phyloP scores from a whole-genome alignment of 768 basidiomycete genomes.

The Xanthoconium purpureum region DNA sequence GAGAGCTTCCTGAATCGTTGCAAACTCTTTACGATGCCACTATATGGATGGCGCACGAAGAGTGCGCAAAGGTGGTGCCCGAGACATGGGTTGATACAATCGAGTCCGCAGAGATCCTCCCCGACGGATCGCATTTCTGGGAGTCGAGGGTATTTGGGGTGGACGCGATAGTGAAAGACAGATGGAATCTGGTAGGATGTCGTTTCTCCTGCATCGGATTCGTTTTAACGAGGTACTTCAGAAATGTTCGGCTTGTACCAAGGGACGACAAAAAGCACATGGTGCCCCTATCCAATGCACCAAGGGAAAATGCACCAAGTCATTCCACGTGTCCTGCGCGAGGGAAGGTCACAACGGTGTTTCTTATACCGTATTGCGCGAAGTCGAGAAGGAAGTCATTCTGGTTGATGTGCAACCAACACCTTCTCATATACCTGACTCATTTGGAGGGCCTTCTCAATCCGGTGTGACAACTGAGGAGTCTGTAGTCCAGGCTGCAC shows the following conservation, averaged over 20 bases:
- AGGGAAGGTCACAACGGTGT: slow-evolving; percentile 50
- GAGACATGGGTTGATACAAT: slow-evolving; percentile 89
- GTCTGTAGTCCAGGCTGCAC: not conserved
- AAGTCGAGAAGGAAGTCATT: slow-evolving; percentile 81
- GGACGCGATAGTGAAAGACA: slow-evolving; percentile 82
- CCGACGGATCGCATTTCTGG: slow-evolving; percentile 34
- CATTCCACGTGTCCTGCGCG: slow-evolving; percentile 93
- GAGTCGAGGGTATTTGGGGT: slow-evolving; percentile 75
- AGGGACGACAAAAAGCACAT: slow-evolving; percentile 59
- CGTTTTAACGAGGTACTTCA: slow-evolving; percentile 29
- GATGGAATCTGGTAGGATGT: slow-evolving; percentile 83
- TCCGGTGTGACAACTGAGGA: not conserved
- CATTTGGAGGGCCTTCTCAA: slow-evolving; percentile 2
- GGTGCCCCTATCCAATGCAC: slow-evolving; percentile 90
- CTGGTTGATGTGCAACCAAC: slow-evolving; percentile 44
- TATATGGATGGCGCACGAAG: slow-evolving; percentile 74
- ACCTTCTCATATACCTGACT: not conserved
- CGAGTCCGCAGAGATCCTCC: slow-evolving; percentile 33
- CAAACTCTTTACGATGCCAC: slow-evolving; percentile 25
- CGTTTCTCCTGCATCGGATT: not conserved
- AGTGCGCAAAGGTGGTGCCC: slow-evolving; percentile 78
- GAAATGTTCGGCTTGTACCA: slow-evolving; percentile 91
- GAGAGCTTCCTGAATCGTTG: slow-evolving; percentile 45
- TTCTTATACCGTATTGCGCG: slow-evolving; percentile 57
- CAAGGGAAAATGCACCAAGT: slow-evolving; percentile 89